These are phyloP conservation scores for Elaeis oleifera DNA, from an alignment of 202 grass and related monocot genomes.

Conservation along the genomic window DNA sequence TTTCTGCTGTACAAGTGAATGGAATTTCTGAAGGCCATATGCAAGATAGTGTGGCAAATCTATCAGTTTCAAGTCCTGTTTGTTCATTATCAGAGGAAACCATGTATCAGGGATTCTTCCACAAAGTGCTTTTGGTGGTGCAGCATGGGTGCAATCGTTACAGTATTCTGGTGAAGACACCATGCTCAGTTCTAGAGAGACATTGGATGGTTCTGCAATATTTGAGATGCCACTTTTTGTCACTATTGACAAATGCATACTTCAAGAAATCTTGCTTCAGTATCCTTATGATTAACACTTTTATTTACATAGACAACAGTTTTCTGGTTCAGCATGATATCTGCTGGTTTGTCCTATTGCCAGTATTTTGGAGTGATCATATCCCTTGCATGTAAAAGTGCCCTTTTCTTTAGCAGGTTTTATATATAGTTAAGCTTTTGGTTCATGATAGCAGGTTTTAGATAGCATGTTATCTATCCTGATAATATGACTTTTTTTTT, in stretches of 20 bases:
- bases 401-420: too few species aligned
- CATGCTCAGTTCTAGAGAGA: conserved; percentile 29
- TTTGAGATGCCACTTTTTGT: conserved; percentile 85
- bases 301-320: background rate
- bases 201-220: conserved; percentile 23
- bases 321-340: too few species aligned
- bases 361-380: too few species aligned
- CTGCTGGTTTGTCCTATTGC: too few species aligned
- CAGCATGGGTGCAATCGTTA: conserved; percentile 63
- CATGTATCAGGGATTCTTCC: conserved; percentile 19
- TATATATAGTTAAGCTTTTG: too few species aligned
- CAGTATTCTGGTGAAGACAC: conserved; percentile 42
- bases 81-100: conserved; percentile 33
- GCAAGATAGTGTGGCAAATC: conserved; percentile 34
- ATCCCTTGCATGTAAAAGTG: too few species aligned
- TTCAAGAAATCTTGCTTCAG: conserved; percentile 87
- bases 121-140: conserved; percentile 45
- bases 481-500: too few species aligned
- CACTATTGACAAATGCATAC: conserved; percentile 78
- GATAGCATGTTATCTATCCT: too few species aligned
- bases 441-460: too few species aligned
- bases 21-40: conserved; percentile 23
- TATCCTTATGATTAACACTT: conserved; percentile 51
- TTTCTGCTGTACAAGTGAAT: conserved; percentile 22
- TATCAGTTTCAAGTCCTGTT: conserved; percentile 19